Conservation (phyloP, 129 eudicot species). For the Lactuca sativa region DNA sequence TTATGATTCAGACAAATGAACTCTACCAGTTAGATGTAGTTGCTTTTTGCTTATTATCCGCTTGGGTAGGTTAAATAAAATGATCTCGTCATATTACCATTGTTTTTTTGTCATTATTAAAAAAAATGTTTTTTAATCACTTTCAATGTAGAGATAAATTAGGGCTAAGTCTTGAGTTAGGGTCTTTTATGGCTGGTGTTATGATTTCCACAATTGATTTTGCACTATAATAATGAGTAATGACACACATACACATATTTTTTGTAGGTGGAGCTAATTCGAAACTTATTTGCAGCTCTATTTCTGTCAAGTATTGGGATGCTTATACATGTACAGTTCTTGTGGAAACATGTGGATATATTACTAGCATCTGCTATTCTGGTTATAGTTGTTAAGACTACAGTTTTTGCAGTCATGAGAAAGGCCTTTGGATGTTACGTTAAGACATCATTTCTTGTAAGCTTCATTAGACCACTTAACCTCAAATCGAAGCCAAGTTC, state of each 20-base stretch:
- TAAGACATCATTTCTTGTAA: conserved; percentile 75
- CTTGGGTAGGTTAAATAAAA: conserved; percentile 67
- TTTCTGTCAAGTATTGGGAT: conserved; percentile 96
- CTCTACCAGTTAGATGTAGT: conserved; percentile 96
- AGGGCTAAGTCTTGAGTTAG: conserved; percentile 96
- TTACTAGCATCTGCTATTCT: conserved; percentile 87
- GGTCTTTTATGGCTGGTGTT: conserved; percentile 98
- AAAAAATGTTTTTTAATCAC: conserved; percentile 7
- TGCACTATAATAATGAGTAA: conserved; percentile 27
- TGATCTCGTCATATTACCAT: background rate
- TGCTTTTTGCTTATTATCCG: conserved; percentile 95
- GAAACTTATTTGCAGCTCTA: conserved; percentile 96
- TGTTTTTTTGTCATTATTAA: background rate
- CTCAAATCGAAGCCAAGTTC: too few species aligned
- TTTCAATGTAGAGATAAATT: conserved; percentile 98
- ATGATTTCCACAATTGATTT: conserved; percentile 97
- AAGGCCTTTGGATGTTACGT: conserved; percentile 73
- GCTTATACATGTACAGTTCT: conserved; percentile 93
- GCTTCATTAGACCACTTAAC: conserved; percentile 18
- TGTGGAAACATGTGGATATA: conserved; percentile 97
- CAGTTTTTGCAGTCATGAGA: conserved; percentile 70
- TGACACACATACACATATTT: background rate
- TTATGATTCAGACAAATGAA: conserved; percentile 74
- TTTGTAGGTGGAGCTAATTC: conserved; percentile 96
- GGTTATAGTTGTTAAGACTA: conserved; percentile 84